Base-by-base conservation (phyloP, 805 yeast genomes). In the Lachancea waltii region DNA sequence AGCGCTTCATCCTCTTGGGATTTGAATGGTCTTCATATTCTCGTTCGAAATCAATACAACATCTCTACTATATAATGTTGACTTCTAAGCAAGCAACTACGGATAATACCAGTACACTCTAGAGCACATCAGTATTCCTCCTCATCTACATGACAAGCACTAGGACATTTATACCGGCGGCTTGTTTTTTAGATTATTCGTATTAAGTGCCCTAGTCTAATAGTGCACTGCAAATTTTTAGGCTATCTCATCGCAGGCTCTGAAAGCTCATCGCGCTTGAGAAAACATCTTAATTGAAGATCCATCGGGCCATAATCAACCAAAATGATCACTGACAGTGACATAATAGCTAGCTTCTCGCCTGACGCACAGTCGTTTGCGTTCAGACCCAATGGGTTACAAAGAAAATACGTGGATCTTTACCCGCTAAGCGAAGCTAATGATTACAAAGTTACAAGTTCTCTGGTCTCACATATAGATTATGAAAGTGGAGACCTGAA, bases 341-440 rank as follows among this genome's bases (percentile, higher is more conserved):
- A 52, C 24, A 25, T 51, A 11, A 44, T 56, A 13, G 52, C 56
- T 9, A 46, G 49, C 30, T 53, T 60, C 41, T 45, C 56, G 7
- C 53, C 53, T 19, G 60, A 55, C 42, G 54, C 55, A 23, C 51
- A 50, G 31, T 56, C 47, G 40, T 64, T 46, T 47, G 65, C 49
- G 29, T 59, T 45, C 52, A 64, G 51, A 48, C 60, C 48, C 21
- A 63, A 38, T 46, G 38, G 50, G 6, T 59, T 46, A 44, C 68
- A 39, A 51, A 64, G 51, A 48, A 58, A 38, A 57, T 57, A 48
- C 30, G 55, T 60, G 20, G 61, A 58, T 40, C 43, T 60, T 5
- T 60, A 60, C 33, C 63, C 64, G 20, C 39, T 60, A 35, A 59
- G 56, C 43, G 35, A 49, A 3, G 27, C 48, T 3, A 50, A 48